Conservation (phyloP, 352 stramenopile genomes). For the Ophiocytium majus region DNA sequence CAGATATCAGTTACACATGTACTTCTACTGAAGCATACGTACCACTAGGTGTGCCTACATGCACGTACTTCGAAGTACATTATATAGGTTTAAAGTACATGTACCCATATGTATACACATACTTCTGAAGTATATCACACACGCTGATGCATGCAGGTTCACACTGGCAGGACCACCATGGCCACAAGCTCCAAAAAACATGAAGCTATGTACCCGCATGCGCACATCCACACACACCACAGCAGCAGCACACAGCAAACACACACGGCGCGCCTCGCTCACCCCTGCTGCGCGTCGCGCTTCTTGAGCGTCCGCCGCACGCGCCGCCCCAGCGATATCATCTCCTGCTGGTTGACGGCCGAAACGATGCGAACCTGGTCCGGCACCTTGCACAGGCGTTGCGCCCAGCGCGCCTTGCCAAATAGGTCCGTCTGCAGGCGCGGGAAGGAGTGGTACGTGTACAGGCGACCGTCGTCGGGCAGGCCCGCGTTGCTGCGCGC, state of each 20-base stretch:
- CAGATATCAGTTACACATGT: too few species aligned
- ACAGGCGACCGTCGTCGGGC: slow-evolving; percentile 46
- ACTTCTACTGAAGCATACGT: too few species aligned
- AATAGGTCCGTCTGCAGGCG: slow-evolving; percentile 39
- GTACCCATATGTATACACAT: too few species aligned
- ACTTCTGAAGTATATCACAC: too few species aligned
- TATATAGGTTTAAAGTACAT: too few species aligned
- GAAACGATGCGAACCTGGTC: slow-evolving; percentile 40
- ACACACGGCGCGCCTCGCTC: too few species aligned
- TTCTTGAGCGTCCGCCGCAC: neutral
- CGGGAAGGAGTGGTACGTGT: slow-evolving; percentile 49
- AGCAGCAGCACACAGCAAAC: neutral
- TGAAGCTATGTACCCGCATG: too few species aligned
- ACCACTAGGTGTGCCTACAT: too few species aligned
- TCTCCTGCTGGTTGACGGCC: slow-evolving; percentile 15
- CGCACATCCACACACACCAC: neutral
- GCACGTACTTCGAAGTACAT: too few species aligned
- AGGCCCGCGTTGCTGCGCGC: slow-evolving; percentile 43
- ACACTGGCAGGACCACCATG: too few species aligned
- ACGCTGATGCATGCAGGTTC: too few species aligned
- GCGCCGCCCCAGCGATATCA: neutral
- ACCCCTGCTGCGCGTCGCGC: neutral
- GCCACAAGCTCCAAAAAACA: too few species aligned
- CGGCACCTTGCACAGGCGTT: slow-evolving; percentile 48
- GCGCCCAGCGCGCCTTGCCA: slow-evolving; percentile 41